These are phyloP conservation scores for Blyttiomyces sp. DNA, from an alignment of 371 early-diverging fungal species.

Conservation along the genomic window DNA sequence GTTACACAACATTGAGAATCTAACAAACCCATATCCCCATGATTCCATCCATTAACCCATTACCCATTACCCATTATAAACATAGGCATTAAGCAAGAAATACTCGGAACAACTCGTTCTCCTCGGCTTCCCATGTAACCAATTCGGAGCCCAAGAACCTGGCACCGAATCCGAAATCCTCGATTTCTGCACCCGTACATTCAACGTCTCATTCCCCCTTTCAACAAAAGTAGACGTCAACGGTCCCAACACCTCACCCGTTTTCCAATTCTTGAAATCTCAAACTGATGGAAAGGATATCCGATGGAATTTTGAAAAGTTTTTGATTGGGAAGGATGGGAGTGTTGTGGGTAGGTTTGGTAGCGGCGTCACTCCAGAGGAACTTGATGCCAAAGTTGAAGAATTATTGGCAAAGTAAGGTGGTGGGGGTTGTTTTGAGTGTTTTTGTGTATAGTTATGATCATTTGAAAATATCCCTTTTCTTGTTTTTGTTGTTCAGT, in stretches of 20 bases:
- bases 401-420: constrained; percentile 42
- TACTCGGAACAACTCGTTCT: constrained; percentile 65
- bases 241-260: constrained; percentile 30
- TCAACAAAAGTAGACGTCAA: constrained; percentile 67
- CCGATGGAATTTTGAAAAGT: constrained; percentile 37
- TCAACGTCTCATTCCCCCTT: constrained; percentile 73
- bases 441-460: background rate
- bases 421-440: background rate
- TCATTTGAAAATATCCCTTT: too few species aligned
- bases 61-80: background rate
- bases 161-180: constrained; percentile 56
- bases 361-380: constrained; percentile 54
- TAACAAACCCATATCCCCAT: background rate
- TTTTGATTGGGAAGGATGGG: constrained; percentile 52
- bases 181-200: constrained; percentile 60
- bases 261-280: constrained; percentile 29
- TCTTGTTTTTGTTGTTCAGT: too few species aligned
- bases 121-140: constrained; percentile 63
- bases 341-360: constrained; percentile 62
- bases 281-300: constrained; percentile 5
- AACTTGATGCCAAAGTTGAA: constrained; percentile 54
- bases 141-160: constrained; percentile 53
- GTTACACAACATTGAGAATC: background rate
- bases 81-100: constrained; percentile 70
- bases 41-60: background rate